phyloP scores from a whole-genome alignment of 176 grass and related monocot species.

The Phyllostachys edulis region DNA sequence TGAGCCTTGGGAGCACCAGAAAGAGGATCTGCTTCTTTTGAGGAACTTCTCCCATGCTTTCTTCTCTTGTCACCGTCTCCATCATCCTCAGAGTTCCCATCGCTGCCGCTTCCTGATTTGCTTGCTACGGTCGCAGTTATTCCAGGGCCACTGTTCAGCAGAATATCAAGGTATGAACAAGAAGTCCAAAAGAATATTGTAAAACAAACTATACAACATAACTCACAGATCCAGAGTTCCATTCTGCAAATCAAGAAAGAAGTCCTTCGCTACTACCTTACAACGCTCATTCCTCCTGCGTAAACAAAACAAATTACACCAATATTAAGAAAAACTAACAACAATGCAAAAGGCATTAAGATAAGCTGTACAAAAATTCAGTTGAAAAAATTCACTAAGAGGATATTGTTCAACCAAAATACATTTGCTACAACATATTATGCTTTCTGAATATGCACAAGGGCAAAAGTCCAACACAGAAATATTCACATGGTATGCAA shows the following conservation, averaged over 20 bases:
- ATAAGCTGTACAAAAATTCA: conserved; percentile 12
- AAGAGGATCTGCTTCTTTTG: conserved; percentile 69
- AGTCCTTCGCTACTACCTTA: conserved; percentile 61
- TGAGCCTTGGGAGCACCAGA: conserved; percentile 76
- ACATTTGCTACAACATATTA: background rate
- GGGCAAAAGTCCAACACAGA: conserved; percentile 7
- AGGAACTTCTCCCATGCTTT: conserved; percentile 57
- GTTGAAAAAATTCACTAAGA: background rate
- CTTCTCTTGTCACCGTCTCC: conserved; percentile 76
- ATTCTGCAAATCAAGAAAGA: conserved; percentile 93
- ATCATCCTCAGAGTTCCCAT: conserved; percentile 94
- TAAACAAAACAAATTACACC: conserved; percentile 20
- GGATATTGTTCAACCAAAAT: background rate
- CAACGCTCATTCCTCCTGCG: conserved; percentile 55
- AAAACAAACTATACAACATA: background rate
- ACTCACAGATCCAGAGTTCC: conserved; percentile 93
- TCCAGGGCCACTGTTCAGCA: conserved; percentile 72
- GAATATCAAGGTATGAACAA: conserved; percentile 47
- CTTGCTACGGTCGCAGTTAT: conserved; percentile 40
- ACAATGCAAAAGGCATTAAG: background rate
- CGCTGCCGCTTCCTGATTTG: conserved; percentile 59
- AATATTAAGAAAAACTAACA: conserved; percentile 7
- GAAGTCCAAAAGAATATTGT: conserved; percentile 16
- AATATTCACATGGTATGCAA: conserved; percentile 20
- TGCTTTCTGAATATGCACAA: conserved; percentile 7